phyloP scores from a whole-genome alignment of 495 filamentous ascomycete species.

The Podospora bellae-mahoneyi region DNA sequence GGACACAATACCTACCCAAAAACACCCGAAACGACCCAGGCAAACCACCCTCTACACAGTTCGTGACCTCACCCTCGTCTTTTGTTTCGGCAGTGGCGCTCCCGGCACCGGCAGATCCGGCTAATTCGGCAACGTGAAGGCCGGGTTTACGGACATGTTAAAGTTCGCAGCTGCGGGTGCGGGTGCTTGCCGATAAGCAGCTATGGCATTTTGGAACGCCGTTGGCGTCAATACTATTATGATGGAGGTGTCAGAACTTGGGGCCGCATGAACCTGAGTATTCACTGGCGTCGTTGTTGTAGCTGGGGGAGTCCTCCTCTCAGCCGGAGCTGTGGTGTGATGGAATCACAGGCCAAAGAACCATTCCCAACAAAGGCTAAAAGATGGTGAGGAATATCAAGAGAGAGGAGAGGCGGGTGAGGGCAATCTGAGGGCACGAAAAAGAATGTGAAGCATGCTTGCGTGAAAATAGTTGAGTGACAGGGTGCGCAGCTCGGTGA shows the following conservation, averaged over 20 bases:
- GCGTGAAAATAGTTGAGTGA: neutral
- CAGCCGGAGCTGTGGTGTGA: neutral
- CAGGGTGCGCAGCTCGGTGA: too few species aligned
- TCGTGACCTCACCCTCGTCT: neutral
- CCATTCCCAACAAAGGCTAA: neutral
- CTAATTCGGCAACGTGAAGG: neutral
- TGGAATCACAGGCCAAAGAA: neutral
- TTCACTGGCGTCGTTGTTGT: neutral
- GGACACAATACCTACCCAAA: neutral
- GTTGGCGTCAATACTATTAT: neutral
- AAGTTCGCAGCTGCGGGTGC: neutral
- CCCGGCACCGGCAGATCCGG: neutral
- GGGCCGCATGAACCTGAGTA: neutral
- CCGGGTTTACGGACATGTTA: neutral
- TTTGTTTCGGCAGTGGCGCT: slow-evolving; percentile 4
- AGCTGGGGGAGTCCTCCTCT: neutral
- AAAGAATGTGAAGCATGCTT: neutral
- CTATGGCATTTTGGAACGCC: neutral
- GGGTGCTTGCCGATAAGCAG: neutral
- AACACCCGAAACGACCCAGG: neutral
- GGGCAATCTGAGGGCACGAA: neutral
- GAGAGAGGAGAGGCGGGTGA: neutral
- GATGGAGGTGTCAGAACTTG: neutral
- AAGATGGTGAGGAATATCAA: neutral
- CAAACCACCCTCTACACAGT: neutral